Evolutionary conservation across 805 yeast species (phyloP).

Genomic region (Candida succiphila): DNA sequence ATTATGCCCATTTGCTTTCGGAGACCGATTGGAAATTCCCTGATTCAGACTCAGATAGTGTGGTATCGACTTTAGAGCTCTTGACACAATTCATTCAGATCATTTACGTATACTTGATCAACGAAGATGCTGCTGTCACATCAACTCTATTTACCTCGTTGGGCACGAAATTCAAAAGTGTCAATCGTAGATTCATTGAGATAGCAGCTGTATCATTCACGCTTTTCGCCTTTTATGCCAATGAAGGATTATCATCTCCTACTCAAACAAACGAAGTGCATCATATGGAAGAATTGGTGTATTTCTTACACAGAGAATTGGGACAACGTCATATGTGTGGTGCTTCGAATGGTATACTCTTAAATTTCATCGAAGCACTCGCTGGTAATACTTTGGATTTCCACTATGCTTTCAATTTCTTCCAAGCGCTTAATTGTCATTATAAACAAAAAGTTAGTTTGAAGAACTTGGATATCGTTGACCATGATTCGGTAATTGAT

Average conservation of each 20-base stretch:
- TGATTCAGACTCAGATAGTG: not conserved
- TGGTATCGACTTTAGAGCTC: conserved; percentile 6
- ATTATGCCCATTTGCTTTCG: conserved; percentile 20
- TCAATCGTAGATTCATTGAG: conserved; percentile 37
- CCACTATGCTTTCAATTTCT: conserved; percentile 54
- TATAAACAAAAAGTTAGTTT: conserved; percentile 57
- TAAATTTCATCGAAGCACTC: conserved; percentile 47
- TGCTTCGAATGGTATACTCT: conserved; percentile 47
- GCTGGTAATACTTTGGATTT: conserved; percentile 31
- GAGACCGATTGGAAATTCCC: conserved; percentile 25
- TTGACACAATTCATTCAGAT: conserved; percentile 27
- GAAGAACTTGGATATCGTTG: conserved; percentile 51
- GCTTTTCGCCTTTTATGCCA: conserved; percentile 28
- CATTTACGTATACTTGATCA: conserved; percentile 37
- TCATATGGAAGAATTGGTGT: conserved; percentile 21
- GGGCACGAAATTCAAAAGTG: conserved; percentile 28
- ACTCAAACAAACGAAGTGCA: not conserved
- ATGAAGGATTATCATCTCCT: not conserved
- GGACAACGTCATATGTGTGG: conserved; percentile 68
- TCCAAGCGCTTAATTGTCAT: conserved; percentile 72
- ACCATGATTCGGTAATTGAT: conserved; percentile 42
- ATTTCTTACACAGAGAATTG: conserved; percentile 61
- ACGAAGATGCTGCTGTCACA: conserved; percentile 38
- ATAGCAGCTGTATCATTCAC: conserved; percentile 29
- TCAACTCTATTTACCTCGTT: conserved; percentile 31